Percentiles rank a stretch among this genome's conserved stretches.
These are phyloP conservation scores for Aureobasidium zeae DNA, from an alignment of 2,329 filamentous ascomycete species.

Conservation along the genomic window DNA sequence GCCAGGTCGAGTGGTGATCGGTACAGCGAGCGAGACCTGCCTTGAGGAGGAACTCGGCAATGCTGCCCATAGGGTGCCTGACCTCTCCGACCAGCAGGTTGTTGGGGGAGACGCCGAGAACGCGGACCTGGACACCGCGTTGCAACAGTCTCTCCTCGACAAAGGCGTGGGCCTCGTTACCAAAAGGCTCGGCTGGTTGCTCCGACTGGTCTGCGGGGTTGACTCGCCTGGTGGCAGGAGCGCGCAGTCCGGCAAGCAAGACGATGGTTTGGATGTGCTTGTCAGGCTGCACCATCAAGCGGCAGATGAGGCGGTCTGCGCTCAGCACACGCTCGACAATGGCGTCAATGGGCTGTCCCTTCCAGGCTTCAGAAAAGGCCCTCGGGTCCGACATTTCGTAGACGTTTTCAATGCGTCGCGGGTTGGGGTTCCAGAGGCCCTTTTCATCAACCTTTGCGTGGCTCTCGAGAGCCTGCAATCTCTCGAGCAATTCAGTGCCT, in stretches of 20 bases:
- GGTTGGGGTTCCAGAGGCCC: constrained; percentile 67
- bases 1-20: constrained; percentile 88
- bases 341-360: constrained; percentile 68
- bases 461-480: constrained; percentile 65
- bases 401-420: constrained; percentile 60
- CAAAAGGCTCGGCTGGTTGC: constrained; percentile 78
- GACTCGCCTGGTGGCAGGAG: constrained; percentile 79
- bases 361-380: constrained; percentile 69
- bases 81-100: constrained; percentile 83
- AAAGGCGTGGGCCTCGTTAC: constrained; percentile 79
- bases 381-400: constrained; percentile 73
- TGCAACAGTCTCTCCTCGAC: constrained; percentile 81
- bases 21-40: constrained; percentile 86
- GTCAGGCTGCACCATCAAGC: constrained; percentile 68
- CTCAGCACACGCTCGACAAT: constrained; percentile 86
- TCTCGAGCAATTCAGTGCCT: constrained; percentile 59
- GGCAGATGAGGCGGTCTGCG: constrained; percentile 79
- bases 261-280: constrained; percentile 86
- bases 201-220: constrained; percentile 69
- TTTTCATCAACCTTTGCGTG: constrained; percentile 69
- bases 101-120: constrained; percentile 82
- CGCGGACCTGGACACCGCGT: constrained; percentile 69
- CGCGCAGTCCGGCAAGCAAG: constrained; percentile 77
- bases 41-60: constrained; percentile 81
- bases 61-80: constrained; percentile 77